Evolutionary conservation across 2,329 filamentous ascomycete species (phyloP).

Genomic region (Beauveria rudraprayagi): DNA sequence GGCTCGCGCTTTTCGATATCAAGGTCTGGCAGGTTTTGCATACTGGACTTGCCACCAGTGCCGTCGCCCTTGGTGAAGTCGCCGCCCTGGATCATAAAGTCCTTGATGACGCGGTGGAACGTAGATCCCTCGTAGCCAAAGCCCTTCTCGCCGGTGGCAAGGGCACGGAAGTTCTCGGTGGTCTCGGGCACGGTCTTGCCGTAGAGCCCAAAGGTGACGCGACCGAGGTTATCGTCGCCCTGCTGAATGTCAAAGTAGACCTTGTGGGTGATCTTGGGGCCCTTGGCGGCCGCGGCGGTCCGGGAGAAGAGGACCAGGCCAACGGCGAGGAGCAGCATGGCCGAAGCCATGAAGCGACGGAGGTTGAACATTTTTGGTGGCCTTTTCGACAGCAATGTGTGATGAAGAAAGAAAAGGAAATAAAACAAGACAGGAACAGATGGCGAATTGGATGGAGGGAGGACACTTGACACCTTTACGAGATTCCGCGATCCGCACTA

Average conservation of each 20-base stretch:
- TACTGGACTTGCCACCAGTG: constrained; percentile 79
- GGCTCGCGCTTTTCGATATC: not conserved
- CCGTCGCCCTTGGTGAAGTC: constrained; percentile 79
- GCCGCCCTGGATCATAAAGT: constrained; percentile 88
- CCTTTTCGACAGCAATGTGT: not conserved
- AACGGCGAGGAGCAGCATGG: constrained; percentile 69
- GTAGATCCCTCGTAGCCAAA: constrained; percentile 72
- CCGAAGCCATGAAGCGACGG: constrained; percentile 61
- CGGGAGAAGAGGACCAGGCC: constrained; percentile 69
- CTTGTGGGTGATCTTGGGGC: constrained; percentile 93
- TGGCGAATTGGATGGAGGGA: constrained; percentile 12
- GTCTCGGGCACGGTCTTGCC: constrained; percentile 81
- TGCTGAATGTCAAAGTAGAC: constrained; percentile 81
- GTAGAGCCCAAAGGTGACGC: constrained; percentile 75
- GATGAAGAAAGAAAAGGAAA: constrained; percentile 3
- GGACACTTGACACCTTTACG: constrained; percentile 4
- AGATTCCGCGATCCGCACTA: constrained; percentile 9
- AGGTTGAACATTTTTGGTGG: constrained; percentile 61
- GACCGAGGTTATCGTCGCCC: constrained; percentile 65
- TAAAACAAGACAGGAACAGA: constrained; percentile 14
- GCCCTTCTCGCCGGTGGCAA: constrained; percentile 80
- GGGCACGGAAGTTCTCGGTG: constrained; percentile 64
- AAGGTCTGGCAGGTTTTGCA: constrained; percentile 23
- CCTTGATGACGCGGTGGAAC: constrained; percentile 87
- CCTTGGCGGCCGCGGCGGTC: constrained; percentile 66